Evolutionary conservation across 257 asterid genomes (phyloP).

Genomic region (Solanum ossicruentum): DNA sequence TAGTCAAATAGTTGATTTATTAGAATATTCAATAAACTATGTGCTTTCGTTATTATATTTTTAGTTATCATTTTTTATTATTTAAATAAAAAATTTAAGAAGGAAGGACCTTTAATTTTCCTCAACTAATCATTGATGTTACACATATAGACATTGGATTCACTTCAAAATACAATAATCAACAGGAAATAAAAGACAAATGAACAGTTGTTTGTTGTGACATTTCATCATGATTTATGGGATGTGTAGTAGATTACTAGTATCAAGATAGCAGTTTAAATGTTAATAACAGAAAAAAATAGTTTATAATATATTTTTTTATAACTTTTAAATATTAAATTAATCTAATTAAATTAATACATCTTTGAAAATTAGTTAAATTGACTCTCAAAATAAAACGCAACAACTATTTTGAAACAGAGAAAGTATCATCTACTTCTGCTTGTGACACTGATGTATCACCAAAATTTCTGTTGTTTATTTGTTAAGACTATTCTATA

Average conservation of each 20-base stretch:
- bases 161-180: neutral
- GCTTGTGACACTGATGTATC: neutral
- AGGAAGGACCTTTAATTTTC: neutral
- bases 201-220: neutral
- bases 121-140: neutral
- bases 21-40: too few species aligned
- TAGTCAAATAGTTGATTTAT: too few species aligned
- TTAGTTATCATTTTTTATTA: neutral
- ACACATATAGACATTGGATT: neutral
- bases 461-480: neutral
- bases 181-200: neutral
- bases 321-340: too few species aligned
- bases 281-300: too few species aligned
- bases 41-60: neutral
- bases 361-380: too few species aligned
- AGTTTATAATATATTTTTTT: too few species aligned
- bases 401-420: too few species aligned
- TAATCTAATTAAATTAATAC: too few species aligned
- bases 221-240: constrained; percentile 1
- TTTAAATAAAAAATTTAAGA: neutral
- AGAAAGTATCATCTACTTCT: too few species aligned
- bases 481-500: too few species aligned
- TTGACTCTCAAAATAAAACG: too few species aligned
- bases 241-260: neutral
- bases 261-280: neutral